phyloP scores from a whole-genome alignment of 768 basidiomycete genomes.

The Podaxis pistillaris region DNA sequence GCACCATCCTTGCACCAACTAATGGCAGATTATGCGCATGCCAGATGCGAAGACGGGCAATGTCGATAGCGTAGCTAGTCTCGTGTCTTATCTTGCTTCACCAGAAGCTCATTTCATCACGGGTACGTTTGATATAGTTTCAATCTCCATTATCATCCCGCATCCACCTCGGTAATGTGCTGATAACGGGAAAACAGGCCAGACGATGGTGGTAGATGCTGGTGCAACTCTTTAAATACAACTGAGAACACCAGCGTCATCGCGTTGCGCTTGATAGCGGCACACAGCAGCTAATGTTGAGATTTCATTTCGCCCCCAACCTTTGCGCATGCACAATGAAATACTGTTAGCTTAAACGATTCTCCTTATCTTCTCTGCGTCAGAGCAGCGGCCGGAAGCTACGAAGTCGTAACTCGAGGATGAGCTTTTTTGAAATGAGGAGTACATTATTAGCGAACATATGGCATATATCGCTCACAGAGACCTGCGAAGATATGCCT shows the following conservation, averaged over 20 bases:
- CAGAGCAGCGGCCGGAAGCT: background rate
- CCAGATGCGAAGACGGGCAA: slow-evolving; percentile 5
- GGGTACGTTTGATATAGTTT: background rate
- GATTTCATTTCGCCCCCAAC: background rate
- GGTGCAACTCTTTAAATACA: background rate
- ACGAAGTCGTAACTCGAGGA: too few relatives aligned
- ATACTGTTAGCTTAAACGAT: background rate
- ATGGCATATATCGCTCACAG: slow-evolving; percentile 3
- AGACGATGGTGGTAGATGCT: background rate
- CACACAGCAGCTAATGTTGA: background rate
- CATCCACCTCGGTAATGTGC: background rate
- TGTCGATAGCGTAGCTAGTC: slow-evolving; percentile 15
- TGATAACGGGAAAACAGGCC: slow-evolving; percentile 4
- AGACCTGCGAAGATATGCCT: background rate
- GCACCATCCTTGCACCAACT: background rate
- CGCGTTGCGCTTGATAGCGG: background rate
- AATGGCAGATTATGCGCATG: background rate
- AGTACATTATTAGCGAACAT: background rate
- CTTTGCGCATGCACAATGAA: background rate
- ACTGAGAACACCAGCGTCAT: background rate
- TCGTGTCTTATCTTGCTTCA: slow-evolving; percentile 24
- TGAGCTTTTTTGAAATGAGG: background rate
- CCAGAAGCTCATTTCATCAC: slow-evolving; percentile 12
- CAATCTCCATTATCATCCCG: background rate
- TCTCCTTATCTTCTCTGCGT: background rate